A percentile compares a stretch with the other conserved stretches of the same genome.
phyloP scores from a whole-genome alignment of 495 filamentous ascomycete species.

The Cairneyella variabilis region DNA sequence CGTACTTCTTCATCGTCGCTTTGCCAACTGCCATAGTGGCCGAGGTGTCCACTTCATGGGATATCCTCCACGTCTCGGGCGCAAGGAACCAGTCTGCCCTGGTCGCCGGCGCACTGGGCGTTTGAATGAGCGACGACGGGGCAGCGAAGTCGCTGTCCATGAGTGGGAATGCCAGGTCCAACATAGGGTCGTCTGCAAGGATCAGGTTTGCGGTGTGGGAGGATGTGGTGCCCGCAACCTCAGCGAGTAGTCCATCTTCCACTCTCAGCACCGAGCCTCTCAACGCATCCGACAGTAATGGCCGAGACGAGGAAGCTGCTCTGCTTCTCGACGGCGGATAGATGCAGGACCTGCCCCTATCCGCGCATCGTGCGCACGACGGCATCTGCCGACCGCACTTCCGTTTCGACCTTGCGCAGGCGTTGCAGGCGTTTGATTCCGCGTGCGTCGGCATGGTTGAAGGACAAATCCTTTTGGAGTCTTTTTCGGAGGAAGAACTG shows the following conservation, averaged over 20 bases:
- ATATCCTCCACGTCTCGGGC: slow-evolving; percentile 3
- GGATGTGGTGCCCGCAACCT: neutral
- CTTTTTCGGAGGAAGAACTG: no score
- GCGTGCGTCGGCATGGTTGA: no score
- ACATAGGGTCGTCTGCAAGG: neutral
- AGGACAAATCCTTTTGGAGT: no score
- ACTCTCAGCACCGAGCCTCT: neutral
- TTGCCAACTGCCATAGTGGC: neutral
- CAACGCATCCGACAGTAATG: neutral
- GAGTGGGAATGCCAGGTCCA: neutral
- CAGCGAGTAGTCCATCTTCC: neutral
- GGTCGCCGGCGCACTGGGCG: neutral
- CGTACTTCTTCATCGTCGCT: neutral
- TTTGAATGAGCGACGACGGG: neutral
- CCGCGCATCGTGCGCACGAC: neutral
- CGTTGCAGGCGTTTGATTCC: neutral
- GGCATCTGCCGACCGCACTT: slow-evolving; percentile 1
- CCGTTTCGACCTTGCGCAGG: slow-evolving; percentile 6
- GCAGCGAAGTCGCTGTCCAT: neutral
- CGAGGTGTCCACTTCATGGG: neutral
- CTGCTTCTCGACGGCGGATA: neutral
- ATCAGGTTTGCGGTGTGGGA: neutral
- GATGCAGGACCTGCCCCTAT: neutral
- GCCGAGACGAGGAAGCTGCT: no score
- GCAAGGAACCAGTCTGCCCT: neutral